Percentiles rank a stretch among this genome's conserved stretches.
These are phyloP conservation scores for Rauvolfia tetraphylla DNA, from an alignment of 257 asterid genomes.

Conservation along the genomic window DNA sequence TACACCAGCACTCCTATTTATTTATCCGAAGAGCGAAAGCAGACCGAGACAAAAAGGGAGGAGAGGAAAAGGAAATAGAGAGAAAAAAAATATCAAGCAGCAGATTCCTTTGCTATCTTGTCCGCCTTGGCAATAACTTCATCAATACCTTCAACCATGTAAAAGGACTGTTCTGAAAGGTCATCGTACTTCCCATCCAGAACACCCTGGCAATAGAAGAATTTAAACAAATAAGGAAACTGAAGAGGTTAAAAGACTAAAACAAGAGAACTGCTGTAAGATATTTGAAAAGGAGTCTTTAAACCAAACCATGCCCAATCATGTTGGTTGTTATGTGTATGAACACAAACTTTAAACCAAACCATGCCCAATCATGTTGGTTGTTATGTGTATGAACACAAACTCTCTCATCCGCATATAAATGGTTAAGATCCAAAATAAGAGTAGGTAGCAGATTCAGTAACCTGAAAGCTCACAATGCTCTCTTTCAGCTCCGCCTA, in stretches of 20 bases:
- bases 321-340: background rate
- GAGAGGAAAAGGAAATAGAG: background rate
- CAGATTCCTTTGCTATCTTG: constrained; percentile 92
- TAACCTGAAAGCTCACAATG: constrained; percentile 88
- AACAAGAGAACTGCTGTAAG: background rate
- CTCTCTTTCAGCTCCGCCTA: constrained; percentile 96
- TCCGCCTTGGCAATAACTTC: constrained; percentile 96
- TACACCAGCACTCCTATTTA: background rate
- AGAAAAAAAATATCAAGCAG: constrained; percentile 22
- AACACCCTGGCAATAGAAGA: constrained; percentile 51
- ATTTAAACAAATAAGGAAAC: background rate
- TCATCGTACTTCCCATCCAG: constrained; percentile 75
- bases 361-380: background rate
- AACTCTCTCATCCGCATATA: background rate
- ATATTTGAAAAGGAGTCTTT: background rate
- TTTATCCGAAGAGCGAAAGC: background rate
- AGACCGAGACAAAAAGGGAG: background rate
- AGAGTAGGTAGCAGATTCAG: background rate
- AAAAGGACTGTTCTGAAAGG: constrained; percentile 84
- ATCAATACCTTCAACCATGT: constrained; percentile 62
- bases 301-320: background rate
- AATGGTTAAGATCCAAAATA: background rate
- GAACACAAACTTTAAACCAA: background rate
- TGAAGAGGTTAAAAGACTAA: background rate
- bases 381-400: background rate